These are phyloP conservation scores for Mercurialis annua DNA, from an alignment of 345 rosid species.

Conservation along the genomic window DNA sequence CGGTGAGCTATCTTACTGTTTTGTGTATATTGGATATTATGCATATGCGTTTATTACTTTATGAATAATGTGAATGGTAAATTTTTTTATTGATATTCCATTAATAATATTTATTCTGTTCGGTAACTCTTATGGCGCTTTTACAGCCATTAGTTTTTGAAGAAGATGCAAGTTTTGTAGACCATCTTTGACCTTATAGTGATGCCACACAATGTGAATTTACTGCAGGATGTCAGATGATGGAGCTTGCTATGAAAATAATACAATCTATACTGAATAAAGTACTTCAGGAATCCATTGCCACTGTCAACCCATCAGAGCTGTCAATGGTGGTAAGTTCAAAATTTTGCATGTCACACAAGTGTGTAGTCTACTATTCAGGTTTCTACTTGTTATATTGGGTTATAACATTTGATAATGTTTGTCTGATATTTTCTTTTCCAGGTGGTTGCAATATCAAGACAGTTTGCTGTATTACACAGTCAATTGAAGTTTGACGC, in stretches of 20 bases:
- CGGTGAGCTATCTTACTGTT: conserved; percentile 39
- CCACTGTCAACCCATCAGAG: conserved; percentile 38
- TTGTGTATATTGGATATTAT: background rate
- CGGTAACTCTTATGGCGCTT: background rate
- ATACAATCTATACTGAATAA: conserved; percentile 51
- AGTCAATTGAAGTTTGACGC: conserved; percentile 77
- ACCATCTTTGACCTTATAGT: background rate
- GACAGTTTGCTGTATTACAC: conserved; percentile 82
- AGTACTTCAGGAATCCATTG: conserved; percentile 37
- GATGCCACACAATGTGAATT: conserved; percentile 4
- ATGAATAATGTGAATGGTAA: conserved; percentile 1
- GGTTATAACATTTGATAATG: background rate
- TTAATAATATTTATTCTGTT: background rate
- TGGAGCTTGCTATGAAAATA: conserved; percentile 72
- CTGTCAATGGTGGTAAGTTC: conserved; percentile 61
- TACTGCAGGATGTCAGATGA: conserved; percentile 61
- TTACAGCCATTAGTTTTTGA: background rate
- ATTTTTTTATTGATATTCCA: background rate
- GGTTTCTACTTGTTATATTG: background rate
- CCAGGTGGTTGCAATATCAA: conserved; percentile 54
- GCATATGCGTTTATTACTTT: background rate
- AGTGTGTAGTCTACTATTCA: background rate
- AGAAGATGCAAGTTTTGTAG: background rate
- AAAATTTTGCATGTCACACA: background rate
- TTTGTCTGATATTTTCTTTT: background rate